Conservation (phyloP, 2,329 filamentous ascomycete genomes). For the Herpotrichia juniperi region DNA sequence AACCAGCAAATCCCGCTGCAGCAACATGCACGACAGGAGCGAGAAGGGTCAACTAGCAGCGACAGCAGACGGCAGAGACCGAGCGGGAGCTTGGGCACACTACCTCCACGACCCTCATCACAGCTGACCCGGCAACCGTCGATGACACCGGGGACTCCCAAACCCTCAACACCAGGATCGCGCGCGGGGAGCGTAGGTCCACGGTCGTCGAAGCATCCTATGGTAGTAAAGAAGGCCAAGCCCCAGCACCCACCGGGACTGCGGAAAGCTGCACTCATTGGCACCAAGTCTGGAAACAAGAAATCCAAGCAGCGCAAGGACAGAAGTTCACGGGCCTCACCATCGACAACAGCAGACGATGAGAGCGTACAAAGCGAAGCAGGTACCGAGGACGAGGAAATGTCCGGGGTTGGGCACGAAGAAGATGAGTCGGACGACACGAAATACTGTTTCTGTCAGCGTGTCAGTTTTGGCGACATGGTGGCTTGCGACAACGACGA, state of each 20-base stretch:
- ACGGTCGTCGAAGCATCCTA: conserved; percentile 52
- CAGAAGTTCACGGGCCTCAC: conserved; percentile 45
- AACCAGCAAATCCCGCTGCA: conserved; percentile 41
- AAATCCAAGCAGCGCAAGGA: conserved; percentile 43
- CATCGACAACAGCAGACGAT: conserved; percentile 55
- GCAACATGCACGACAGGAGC: conserved; percentile 47
- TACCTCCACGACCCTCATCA: conserved; percentile 61
- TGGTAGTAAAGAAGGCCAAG: conserved; percentile 60
- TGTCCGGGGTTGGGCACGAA: conserved; percentile 51
- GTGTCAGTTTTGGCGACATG: conserved; percentile 86
- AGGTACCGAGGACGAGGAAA: conserved; percentile 55
- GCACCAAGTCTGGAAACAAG: conserved; percentile 43
- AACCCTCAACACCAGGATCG: conserved; percentile 59
- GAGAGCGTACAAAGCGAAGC: conserved; percentile 59
- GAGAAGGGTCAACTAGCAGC: conserved; percentile 60
- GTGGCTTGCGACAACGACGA: conserved; percentile 85
- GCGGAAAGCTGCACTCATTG: conserved; percentile 41
- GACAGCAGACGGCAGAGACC: conserved; percentile 66
- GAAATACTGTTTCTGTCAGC: conserved; percentile 82
- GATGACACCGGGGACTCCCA: conserved; percentile 68
- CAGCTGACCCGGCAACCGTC: conserved; percentile 63
- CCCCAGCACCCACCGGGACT: conserved; percentile 59
- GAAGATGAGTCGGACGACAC: conserved; percentile 78
- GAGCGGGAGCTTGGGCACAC: conserved; percentile 58
- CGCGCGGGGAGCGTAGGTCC: conserved; percentile 68